Conservation (phyloP, 306 rosid species). For the Vicia sativa region DNA sequence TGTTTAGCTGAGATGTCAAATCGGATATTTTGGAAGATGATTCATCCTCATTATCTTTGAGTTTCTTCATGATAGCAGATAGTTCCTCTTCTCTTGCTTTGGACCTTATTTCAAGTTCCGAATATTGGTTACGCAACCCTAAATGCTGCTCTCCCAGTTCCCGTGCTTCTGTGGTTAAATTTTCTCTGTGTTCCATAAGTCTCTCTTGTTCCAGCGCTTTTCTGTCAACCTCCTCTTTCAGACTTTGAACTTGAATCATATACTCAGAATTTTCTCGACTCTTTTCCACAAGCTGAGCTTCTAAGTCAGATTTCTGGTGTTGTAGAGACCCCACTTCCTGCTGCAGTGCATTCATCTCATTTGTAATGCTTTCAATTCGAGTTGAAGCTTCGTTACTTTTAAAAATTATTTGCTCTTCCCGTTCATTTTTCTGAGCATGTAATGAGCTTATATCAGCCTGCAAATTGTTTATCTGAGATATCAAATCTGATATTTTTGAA, state of each 20-base stretch:
- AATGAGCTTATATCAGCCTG: constrained; percentile 47
- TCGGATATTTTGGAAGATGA: constrained; percentile 55
- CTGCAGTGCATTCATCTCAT: constrained; percentile 60
- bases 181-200: constrained; percentile 54
- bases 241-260: constrained; percentile 54
- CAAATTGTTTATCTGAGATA: constrained; percentile 59
- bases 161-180: constrained; percentile 44
- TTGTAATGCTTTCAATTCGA: constrained; percentile 54
- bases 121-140: constrained; percentile 48
- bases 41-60: constrained; percentile 56
- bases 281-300: constrained; percentile 54
- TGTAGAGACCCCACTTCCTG: constrained; percentile 60
- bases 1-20: constrained; percentile 60
- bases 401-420: constrained; percentile 56
- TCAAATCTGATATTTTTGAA: constrained; percentile 60
- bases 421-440: constrained; percentile 53
- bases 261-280: constrained; percentile 49
- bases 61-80: constrained; percentile 51
- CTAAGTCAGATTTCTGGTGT: constrained; percentile 56
- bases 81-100: constrained; percentile 60
- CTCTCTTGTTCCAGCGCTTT: constrained; percentile 47
- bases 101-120: constrained; percentile 53
- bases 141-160: constrained; percentile 54
- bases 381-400: constrained; percentile 60
- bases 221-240: constrained; percentile 62